Evolutionary conservation across 148 eudicot species (phyloP).

Genomic region (Vaccinium corymbosum): DNA sequence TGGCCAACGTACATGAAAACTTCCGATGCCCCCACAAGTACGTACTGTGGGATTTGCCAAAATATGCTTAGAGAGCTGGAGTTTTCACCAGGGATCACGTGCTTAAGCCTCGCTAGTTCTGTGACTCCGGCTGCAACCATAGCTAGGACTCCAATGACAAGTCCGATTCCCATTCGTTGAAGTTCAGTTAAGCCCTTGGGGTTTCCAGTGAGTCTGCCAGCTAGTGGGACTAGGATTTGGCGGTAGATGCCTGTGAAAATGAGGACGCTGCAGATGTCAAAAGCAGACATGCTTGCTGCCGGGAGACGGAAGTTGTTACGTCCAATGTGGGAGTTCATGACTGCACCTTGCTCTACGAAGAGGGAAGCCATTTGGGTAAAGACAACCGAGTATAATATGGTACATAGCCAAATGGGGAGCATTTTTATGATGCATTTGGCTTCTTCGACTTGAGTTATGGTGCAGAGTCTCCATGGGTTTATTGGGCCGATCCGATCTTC

Average conservation of each 20-base stretch:
- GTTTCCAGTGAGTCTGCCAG: slow-evolving; percentile 48
- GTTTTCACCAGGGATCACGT: slow-evolving; percentile 25
- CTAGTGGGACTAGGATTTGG: slow-evolving; percentile 54
- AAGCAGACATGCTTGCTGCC: slow-evolving; percentile 82
- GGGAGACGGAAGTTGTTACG: slow-evolving; percentile 42
- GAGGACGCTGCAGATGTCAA: slow-evolving; percentile 81
- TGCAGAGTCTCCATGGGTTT: slow-evolving; percentile 79
- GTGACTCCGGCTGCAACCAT: slow-evolving; percentile 81
- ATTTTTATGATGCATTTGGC: slow-evolving; percentile 77
- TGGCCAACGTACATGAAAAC: slow-evolving; percentile 94
- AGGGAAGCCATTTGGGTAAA: slow-evolving; percentile 98
- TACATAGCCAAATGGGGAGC: slow-evolving; percentile 89
- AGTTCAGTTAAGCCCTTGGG: slow-evolving; percentile 82
- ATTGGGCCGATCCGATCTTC: slow-evolving; percentile 29
- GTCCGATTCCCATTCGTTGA: slow-evolving; percentile 82
- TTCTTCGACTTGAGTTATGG: slow-evolving; percentile 88
- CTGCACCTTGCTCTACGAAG: slow-evolving; percentile 91
- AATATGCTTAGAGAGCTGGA: slow-evolving; percentile 54
- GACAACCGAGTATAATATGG: slow-evolving; percentile 80
- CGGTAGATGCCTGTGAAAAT: slow-evolving; percentile 60
- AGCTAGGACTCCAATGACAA: slow-evolving; percentile 62
- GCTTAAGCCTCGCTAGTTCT: slow-evolving; percentile 50
- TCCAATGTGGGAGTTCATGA: slow-evolving; percentile 56
- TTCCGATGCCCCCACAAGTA: slow-evolving; percentile 79
- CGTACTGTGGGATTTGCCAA: slow-evolving; percentile 91